These are phyloP conservation scores for Acanthamoeba triangularis DNA, from an alignment of 208 protist species.

Conservation along the genomic window DNA sequence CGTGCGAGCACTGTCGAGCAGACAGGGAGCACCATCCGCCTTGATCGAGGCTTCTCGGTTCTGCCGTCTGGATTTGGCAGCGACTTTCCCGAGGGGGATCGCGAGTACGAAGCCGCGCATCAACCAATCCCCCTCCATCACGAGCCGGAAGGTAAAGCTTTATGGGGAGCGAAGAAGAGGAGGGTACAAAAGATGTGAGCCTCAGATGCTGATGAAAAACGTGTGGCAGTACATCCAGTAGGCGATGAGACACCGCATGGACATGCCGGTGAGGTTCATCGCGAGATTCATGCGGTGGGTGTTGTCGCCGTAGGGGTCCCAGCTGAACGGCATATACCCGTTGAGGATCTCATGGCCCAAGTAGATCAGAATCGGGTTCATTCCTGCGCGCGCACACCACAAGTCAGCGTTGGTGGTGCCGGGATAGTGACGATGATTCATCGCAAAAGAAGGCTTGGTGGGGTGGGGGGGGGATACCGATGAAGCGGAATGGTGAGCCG, in stretches of 20 bases:
- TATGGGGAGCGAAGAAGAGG: too few species aligned
- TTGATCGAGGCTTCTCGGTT: background rate
- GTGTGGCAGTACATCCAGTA: constrained; percentile 28
- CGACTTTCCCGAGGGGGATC: too few species aligned
- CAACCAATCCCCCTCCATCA: too few species aligned
- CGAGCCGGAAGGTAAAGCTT: too few species aligned
- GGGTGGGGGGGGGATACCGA: background rate
- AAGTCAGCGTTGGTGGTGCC: too few species aligned
- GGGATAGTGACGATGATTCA: background rate
- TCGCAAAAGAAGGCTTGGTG: background rate
- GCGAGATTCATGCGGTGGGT: constrained; percentile 23
- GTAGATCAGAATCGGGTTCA: constrained; percentile 85
- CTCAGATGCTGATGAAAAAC: constrained; percentile 27
- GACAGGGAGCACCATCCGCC: background rate
- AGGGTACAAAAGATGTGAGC: too few species aligned
- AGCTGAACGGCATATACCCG: constrained; percentile 81
- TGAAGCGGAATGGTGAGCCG: constrained; percentile 77
- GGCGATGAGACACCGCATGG: constrained; percentile 23
- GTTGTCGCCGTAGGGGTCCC: constrained; percentile 8
- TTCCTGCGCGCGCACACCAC: constrained; percentile 68
- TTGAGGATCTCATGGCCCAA: constrained; percentile 73
- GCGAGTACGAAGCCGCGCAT: too few species aligned
- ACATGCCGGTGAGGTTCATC: constrained; percentile 50
- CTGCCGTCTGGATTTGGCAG: too few species aligned
- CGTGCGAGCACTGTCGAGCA: background rate